Evolutionary conservation across 306 rosid species (phyloP), one percentile per base, ranked within the genome.

Genomic region (Fragaria vesca): DNA sequence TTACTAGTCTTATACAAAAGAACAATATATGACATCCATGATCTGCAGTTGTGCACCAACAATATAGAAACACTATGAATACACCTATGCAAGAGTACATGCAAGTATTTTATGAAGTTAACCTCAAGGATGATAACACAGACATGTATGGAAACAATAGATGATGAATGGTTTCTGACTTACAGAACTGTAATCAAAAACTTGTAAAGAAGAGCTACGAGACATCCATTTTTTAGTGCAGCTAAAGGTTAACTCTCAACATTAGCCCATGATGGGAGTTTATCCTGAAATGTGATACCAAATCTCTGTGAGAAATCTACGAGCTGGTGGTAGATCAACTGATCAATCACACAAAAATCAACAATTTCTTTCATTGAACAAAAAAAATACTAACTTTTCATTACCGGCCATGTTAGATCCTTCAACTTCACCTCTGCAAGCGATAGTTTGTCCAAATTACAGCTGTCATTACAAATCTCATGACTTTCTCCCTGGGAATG

Each of bases 211-310:
- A 54, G 69, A 76, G 67, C 69, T 66, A 55, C 74, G 34, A 30
- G 32, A 66, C 52, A 42, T 71, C 48, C 83, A 54, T 26, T 66
- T 70, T 55, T n/a, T 20, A 12, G 50, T 52, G 34, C 63, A 71
- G 67, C 60, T 36, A 66, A 76, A 71, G 55, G 50, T 79, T 68
- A 66, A 21, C 50, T 70, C 83, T 47, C 73, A 51, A 74, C 80
- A 69, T 50, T 52, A 38, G 71, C 51, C 71, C 26, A 68, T 15
- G n/a, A 15, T 15, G 69, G 28, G 15, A 18, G 34, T 55, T 80
- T 66, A 80, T 77, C 81, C 92, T 84, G 88, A 73, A 80, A 83
- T 26, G 50, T 30, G n/a, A 69, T 40, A 62, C 69, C 62, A 62
- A 71, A 61, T 28, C 50, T 61, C 68, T 62, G n/a, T 61, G 40